Conservation (phyloP, 768 basidiomycete species). For the Phallus indusiatus region DNA sequence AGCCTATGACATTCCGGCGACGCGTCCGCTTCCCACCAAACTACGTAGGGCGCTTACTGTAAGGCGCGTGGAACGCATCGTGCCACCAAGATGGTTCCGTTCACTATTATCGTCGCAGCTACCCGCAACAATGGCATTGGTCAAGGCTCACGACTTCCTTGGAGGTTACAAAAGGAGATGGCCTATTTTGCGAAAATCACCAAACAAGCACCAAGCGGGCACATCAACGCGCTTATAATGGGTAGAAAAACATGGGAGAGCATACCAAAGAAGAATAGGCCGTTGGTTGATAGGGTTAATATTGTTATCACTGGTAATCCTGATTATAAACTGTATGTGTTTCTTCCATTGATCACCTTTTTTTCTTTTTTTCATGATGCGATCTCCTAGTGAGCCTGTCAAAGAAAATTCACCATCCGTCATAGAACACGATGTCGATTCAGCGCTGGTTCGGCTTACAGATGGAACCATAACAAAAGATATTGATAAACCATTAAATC, state of each 20-base stretch:
- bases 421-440: slow-evolving; percentile 32
- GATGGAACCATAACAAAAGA: slow-evolving; percentile 15
- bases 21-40: too few species aligned
- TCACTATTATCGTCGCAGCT: slow-evolving; percentile 92
- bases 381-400: neutral
- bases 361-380: neutral
- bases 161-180: slow-evolving; percentile 84
- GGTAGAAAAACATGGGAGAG: slow-evolving; percentile 97
- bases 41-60: too few species aligned
- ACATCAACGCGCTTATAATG: slow-evolving; percentile 80
- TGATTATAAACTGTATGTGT: slow-evolving; percentile 57
- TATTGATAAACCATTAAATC: slow-evolving; percentile 28
- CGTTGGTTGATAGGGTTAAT: slow-evolving; percentile 68
- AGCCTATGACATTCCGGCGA: too few species aligned
- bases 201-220: slow-evolving; percentile 42
- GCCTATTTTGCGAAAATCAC: slow-evolving; percentile 86
- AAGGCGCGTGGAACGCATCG: too few species aligned
- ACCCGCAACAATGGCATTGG: slow-evolving; percentile 87
- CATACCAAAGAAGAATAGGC: slow-evolving; percentile 78
- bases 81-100: slow-evolving; percentile 39
- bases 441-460: slow-evolving; percentile 28
- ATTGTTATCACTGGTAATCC: slow-evolving; percentile 61
- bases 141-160: slow-evolving; percentile 63
- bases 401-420: slow-evolving; percentile 19
- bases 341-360: neutral